phyloP scores from a whole-genome alignment of 495 filamentous ascomycete genomes.

The Neurospora discreta region DNA sequence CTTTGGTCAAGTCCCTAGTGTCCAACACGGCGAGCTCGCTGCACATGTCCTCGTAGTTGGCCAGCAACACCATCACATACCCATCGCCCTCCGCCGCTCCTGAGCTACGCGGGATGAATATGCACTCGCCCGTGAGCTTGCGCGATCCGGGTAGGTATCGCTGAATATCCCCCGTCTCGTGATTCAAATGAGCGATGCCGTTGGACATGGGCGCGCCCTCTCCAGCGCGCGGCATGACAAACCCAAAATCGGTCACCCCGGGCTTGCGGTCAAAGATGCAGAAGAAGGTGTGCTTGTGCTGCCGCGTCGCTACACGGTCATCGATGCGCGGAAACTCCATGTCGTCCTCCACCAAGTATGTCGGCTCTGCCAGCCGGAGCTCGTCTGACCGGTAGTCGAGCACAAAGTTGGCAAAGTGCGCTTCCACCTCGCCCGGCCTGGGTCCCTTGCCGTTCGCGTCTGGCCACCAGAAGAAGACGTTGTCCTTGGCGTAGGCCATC shows the following conservation, averaged over 20 bases:
- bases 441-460: slow-evolving; percentile 20
- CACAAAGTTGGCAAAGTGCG: slow-evolving; percentile 19
- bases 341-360: slow-evolving; percentile 23
- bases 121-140: slow-evolving; percentile 39
- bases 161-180: slow-evolving; percentile 9
- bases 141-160: slow-evolving; percentile 31
- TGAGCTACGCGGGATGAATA: slow-evolving; percentile 34
- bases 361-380: slow-evolving; percentile 15
- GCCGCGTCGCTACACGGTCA: slow-evolving; percentile 33
- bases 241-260: slow-evolving; percentile 27
- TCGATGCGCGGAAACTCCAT: slow-evolving; percentile 46
- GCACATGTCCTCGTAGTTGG: slow-evolving; percentile 20
- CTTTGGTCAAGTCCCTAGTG: slow-evolving; percentile 2
- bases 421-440: slow-evolving; percentile 4
- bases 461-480: slow-evolving; percentile 42
- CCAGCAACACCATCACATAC: slow-evolving; percentile 38
- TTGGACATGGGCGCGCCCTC: slow-evolving; percentile 23
- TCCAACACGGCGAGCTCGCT: slow-evolving; percentile 9
- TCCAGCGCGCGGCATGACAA: slow-evolving; percentile 23
- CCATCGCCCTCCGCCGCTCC: slow-evolving; percentile 36
- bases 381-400: slow-evolving; percentile 28
- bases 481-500: slow-evolving; percentile 33
- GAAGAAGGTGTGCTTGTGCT: slow-evolving; percentile 39
- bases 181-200: slow-evolving; percentile 22
- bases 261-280: slow-evolving; percentile 25